phyloP scores from a whole-genome alignment of 2,329 filamentous ascomycete species.

The Aspergillus aculeatinus region DNA sequence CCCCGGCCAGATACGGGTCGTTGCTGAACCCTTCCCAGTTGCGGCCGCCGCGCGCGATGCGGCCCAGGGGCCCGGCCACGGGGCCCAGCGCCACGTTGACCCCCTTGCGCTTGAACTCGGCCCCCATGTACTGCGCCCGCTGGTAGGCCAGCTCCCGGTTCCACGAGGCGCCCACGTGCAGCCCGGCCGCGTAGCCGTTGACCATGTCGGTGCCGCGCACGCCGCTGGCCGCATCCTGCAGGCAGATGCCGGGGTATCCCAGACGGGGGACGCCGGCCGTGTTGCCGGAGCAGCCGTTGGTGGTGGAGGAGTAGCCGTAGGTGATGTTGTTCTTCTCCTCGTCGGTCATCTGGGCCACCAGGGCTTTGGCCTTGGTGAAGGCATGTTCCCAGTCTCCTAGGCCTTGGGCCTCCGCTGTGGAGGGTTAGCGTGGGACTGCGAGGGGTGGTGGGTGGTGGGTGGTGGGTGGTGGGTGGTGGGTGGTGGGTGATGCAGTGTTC shows the following conservation, averaged over 20 bases:
- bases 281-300: slow-evolving; percentile 11
- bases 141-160: slow-evolving; percentile 55
- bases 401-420: slow-evolving; percentile 1
- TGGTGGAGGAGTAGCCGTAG: slow-evolving; percentile 6
- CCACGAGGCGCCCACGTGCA: slow-evolving; percentile 50
- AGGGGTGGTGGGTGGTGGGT: too few species aligned
- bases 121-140: slow-evolving; percentile 55
- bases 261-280: slow-evolving; percentile 8
- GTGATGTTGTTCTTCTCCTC: slow-evolving; percentile 19
- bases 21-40: slow-evolving; percentile 47
- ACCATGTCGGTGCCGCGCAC: slow-evolving; percentile 38
- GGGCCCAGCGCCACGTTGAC: slow-evolving; percentile 37
- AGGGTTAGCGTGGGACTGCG: not conserved
- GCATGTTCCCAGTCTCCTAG: slow-evolving; percentile 10
- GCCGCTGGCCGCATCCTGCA: slow-evolving; percentile 15
- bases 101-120: slow-evolving; percentile 58
- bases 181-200: slow-evolving; percentile 43
- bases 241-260: slow-evolving; percentile 13
- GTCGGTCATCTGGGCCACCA: slow-evolving; percentile 11
- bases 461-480: too few species aligned
- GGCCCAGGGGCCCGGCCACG: slow-evolving; percentile 44
- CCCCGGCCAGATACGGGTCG: slow-evolving; percentile 45
- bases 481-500: too few species aligned
- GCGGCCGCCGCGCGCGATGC: slow-evolving; percentile 41
- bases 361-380: slow-evolving; percentile 12